Base-by-base conservation (phyloP, 1,284 basidiomycete species). In the Ustilago nuda region DNA sequence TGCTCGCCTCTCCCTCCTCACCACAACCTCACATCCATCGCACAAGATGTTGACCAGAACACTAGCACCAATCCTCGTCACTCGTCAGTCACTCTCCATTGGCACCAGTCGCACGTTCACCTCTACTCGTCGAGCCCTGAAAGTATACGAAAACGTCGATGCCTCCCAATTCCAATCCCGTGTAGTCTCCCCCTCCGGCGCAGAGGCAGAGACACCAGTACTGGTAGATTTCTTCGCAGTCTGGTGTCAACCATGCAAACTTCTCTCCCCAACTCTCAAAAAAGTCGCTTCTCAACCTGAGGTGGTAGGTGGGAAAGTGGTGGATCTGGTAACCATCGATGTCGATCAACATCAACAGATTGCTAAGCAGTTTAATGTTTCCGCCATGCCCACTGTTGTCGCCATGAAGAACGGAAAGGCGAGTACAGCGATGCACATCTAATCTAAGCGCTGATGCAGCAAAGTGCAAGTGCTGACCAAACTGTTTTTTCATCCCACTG, bases 201-300 rank as follows among this genome's bases (percentile, higher is more conserved):
- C 56, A 23, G 63, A 75, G 19, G 67, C 72, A 5, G 60, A 65
- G 0, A 66, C 60, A 1, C 68, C 66, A 4, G 62, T 82, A 1
- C 68, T 82, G 6, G 78, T 82, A n/a, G 80, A 82, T 61, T 82
- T 82, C 46, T 76, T 60, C 59, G 80, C 80, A 0, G 75, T 73
- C 19, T 82, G 80, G 80, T 82, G 81, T 41, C 72, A 76, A 48
- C 81, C 81, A 2, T 81, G 81, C 69, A 82, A 82, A 43, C 67
- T 81, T 43, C 81, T 82, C 48, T 79, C 79, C 4, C 79, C 79
- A 1, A 39, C 74, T 0, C 64, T 81, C 8, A 65, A 72, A 11
- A 78, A 78, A 30, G 64, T 80, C 5, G 78, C 74, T 0, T 56
- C 55, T n/a, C 46, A 66, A 8, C 72, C 76, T 2, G 58, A 62